A percentile compares a stretch with the other conserved stretches of the same genome.
These are phyloP conservation scores for Flaveria brownii DNA, from an alignment of 129 eudicot genomes.

Conservation along the genomic window DNA sequence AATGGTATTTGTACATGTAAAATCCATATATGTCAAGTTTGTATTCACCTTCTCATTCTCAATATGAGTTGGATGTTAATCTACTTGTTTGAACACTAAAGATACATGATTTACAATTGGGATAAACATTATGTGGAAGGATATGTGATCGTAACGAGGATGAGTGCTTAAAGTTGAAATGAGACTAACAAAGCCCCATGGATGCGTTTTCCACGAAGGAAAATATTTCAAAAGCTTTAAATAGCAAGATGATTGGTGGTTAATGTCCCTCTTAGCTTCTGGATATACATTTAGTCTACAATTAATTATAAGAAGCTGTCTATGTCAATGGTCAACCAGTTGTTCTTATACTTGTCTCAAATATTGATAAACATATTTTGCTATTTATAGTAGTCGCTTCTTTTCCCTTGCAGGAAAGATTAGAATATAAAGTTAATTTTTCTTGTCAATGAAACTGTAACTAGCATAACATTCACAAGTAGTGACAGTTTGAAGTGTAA, in stretches of 20 bases:
- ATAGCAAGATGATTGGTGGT: conserved; percentile 12
- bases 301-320: conserved; percentile 16
- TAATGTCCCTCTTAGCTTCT: conserved; percentile 21
- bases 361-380: conserved; percentile 13
- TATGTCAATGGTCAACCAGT: not conserved
- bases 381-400: conserved; percentile 4
- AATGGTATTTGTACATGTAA: too few species aligned
- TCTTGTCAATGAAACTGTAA: conserved; percentile 9
- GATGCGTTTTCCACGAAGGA: not conserved
- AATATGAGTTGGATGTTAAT: too few species aligned
- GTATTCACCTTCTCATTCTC: too few species aligned
- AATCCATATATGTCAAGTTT: too few species aligned
- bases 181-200: not conserved
- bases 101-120: too few species aligned
- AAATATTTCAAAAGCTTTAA: not conserved
- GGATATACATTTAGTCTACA: conserved; percentile 2
- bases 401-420: conserved; percentile 15
- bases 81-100: too few species aligned
- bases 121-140: not conserved
- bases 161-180: not conserved
- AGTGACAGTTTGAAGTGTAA: conserved; percentile 20
- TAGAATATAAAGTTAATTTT: conserved; percentile 8
- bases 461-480: conserved; percentile 10
- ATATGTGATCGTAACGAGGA: conserved; percentile 15
- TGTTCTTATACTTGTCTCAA: conserved; percentile 6